Percentiles rank a stretch among this genome's conserved stretches.
phyloP scores from a whole-genome alignment of 176 grass and related monocot species.

The Chloris gayana region DNA sequence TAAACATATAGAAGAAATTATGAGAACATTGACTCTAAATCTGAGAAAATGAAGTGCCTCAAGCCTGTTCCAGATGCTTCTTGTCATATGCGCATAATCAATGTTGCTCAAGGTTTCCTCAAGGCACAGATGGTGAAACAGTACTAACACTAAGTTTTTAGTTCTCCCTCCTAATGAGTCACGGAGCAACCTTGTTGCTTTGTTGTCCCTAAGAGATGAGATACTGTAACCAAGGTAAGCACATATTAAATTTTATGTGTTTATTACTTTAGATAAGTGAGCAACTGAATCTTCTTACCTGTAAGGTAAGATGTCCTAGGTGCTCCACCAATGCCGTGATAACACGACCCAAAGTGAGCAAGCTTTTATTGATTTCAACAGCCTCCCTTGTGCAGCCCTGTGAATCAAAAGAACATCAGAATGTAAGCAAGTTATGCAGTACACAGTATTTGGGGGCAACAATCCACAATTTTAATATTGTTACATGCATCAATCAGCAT shows the following conservation, averaged over 20 bases:
- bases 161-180: constrained; percentile 97
- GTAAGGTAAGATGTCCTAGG: constrained; percentile 93
- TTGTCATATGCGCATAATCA: constrained; percentile 93
- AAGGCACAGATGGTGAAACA: constrained; percentile 92
- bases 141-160: constrained; percentile 96
- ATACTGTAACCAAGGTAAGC: constrained; percentile 23
- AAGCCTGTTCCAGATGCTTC: constrained; percentile 94
- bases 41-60: constrained; percentile 54
- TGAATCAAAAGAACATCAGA: constrained; percentile 25
- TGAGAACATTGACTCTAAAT: constrained; percentile 1
- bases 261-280: neutral
- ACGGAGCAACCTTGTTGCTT: constrained; percentile 85
- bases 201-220: constrained; percentile 79
- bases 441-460: too few species aligned
- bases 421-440: too few species aligned
- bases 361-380: too few species aligned
- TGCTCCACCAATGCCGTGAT: constrained; percentile 97
- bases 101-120: constrained; percentile 97
- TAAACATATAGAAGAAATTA: too few species aligned
- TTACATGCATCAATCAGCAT: too few species aligned
- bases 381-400: constrained; percentile 97
- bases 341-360: constrained; percentile 94
- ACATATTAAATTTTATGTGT: too few species aligned
- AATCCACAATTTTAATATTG: too few species aligned
- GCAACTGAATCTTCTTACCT: constrained; percentile 50